Base-by-base conservation (phyloP, 352 stramenopile species). In the Pythium aristosporum region DNA sequence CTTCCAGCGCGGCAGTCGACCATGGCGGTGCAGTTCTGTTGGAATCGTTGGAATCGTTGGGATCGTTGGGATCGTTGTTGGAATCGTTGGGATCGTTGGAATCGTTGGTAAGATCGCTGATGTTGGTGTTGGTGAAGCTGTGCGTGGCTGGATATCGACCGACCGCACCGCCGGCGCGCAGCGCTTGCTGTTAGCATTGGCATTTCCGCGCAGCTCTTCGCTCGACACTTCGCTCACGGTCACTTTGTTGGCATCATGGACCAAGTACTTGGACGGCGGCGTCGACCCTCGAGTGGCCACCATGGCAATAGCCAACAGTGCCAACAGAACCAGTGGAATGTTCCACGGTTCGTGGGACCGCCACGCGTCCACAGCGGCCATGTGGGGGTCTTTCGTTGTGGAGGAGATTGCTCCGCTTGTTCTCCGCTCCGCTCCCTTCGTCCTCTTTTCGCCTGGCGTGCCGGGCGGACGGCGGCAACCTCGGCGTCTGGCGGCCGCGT, bases 171-270 rank as follows among this genome's bases (percentile, higher is more conserved):
- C 54, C 7, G 54, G 55, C n/a, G 28, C 46, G 28, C 13, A 25
- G 42, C 42, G 42, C 18, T 48, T 48, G 42, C 9, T 53, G 16
- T 34, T 28, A 9, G 16, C 41, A 18, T 46, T 30, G 42, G 13
- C 34, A 15, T 21, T 18, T 2, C 62, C 54, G 28, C 62, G 62
- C 39, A 60, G 55, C 54, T 58, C 36, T 21, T 49, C 44, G 39
- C 62, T 30, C n/a, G 62, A 30, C 36, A 69, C 55, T 37, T 63
- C 62, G 62, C 62, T 69, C 53, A 69, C 62, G 28, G 37, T 69
- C 25, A 69, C 62, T 34, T 44, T 53, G 47, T 48, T 43, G 5
- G 13, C 23, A 49, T 58, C 49, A 15, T 23, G 49, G 5, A 42
- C 48, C 18, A 47, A 55, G 25, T 21, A 49, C 16, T 25, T 53